A percentile compares a stretch with the other conserved stretches of the same genome.
These are phyloP conservation scores for Penicillium arizonense DNA, from an alignment of 495 filamentous ascomycete species.

Conservation along the genomic window DNA sequence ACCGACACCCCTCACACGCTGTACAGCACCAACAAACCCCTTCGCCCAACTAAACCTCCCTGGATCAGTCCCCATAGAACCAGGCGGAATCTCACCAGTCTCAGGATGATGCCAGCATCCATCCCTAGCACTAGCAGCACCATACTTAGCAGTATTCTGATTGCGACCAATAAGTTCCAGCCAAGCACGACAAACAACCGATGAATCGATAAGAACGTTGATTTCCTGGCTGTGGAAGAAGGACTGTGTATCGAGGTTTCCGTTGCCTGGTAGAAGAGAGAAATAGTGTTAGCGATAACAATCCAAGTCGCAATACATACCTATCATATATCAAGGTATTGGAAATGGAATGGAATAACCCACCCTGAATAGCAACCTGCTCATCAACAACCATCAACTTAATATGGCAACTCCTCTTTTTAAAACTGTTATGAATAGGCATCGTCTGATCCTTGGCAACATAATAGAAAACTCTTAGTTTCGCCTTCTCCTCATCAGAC, in stretches of 20 bases:
- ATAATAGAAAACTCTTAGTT: conserved; percentile 63
- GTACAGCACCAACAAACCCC: conserved; percentile 60
- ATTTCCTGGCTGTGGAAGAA: conserved; percentile 77
- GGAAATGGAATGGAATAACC: neutral
- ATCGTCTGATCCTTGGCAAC: conserved; percentile 67
- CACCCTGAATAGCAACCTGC: conserved; percentile 59
- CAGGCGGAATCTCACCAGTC: conserved; percentile 52
- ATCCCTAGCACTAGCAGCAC: conserved; percentile 53
- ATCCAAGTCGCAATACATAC: no score
- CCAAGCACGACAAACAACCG: conserved; percentile 59
- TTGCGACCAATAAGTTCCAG: conserved; percentile 59
- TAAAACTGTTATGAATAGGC: conserved; percentile 61
- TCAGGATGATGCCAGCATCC: conserved; percentile 50
- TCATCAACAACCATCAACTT: conserved; percentile 75
- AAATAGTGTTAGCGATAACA: neutral
- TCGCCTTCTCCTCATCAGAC: conserved; percentile 39
- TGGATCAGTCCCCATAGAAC: conserved; percentile 58
- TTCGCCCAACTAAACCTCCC: conserved; percentile 61
- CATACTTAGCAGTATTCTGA: conserved; percentile 69
- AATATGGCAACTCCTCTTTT: conserved; percentile 67
- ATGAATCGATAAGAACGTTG: conserved; percentile 69
- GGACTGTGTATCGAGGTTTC: conserved; percentile 79
- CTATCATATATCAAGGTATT: no score
- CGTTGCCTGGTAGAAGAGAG: conserved; percentile 48
- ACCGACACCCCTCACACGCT: conserved; percentile 58